Evolutionary conservation across 805 yeast species (phyloP), one percentile per base, ranked within the genome.

Genomic region (Cyberlindnera euphorbiae): DNA sequence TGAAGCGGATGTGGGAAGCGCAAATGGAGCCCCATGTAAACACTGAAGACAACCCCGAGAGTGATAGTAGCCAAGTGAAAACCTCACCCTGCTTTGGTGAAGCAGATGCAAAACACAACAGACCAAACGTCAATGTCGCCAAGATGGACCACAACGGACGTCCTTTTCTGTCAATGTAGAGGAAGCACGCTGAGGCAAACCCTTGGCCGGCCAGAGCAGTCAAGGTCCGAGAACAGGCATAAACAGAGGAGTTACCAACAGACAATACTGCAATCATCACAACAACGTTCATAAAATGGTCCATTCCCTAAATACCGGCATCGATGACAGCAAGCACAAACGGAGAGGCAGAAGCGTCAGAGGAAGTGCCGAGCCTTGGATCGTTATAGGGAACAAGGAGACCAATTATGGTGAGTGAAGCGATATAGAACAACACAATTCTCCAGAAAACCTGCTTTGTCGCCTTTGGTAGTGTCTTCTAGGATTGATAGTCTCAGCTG

Each of bases 1-100:
- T 77, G 62, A 80, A 82, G 47, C 89, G 67, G 35, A 84, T 62
- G 52, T 80, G 88, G 30, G 79, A 73, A 25, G 73, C 59, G 52
- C 81, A 77, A 44, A 83, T 77, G 5, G 86, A 73, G 31, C 79
- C 80, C 94, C 94, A 84, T 25, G 84, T 79, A 60, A 81, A 75
- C 39, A 83, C 65, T 11, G 88, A 77, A 1, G 87, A 76, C 44
- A 84, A 64, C 41, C 89, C 88, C 25, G 86, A 77, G 24, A 84
- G 59, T 10, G 88, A 82, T 50, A 81, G 64, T 58, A 83, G 60
- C 93, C 93, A 83, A 44, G 67, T 66, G 62, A 84, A 84, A 16
- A 81, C 80, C 5, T 62, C 71, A 31, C 68, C 69, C 49, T 77
- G 66, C 39, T 69, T 61, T 8, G 67, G 58, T 23, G 81, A 72